These are phyloP conservation scores for Lactifluus echinatus DNA, from an alignment of 768 basidiomycete genomes.

Conservation along the genomic window DNA sequence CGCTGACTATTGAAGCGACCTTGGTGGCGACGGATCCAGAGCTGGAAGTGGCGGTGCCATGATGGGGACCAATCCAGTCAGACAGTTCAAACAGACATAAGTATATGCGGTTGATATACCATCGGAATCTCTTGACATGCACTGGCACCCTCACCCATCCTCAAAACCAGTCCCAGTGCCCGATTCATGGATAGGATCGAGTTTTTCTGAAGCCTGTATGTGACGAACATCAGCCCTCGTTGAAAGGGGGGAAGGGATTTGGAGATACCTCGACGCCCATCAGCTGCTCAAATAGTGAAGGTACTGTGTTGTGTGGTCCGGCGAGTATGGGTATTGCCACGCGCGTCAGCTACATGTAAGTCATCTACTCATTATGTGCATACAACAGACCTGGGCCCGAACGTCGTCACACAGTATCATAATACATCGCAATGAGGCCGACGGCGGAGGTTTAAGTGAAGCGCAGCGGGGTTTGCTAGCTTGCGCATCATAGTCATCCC, in stretches of 20 bases:
- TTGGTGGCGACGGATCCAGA: not conserved
- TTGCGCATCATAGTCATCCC: not conserved
- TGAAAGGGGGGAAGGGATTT: not conserved
- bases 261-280: not conserved
- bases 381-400: not conserved
- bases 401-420: not conserved
- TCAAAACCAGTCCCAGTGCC: not conserved
- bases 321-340: not conserved
- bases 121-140: not conserved
- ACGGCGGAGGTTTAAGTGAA: not conserved
- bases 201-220: too few relatives aligned
- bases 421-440: not conserved
- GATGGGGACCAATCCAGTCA: not conserved
- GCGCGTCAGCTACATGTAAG: not conserved
- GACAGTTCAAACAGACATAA: not conserved
- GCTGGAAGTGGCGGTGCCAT: not conserved
- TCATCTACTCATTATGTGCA: not conserved
- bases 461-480: not conserved
- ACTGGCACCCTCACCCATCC: not conserved
- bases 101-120: slow-evolving; percentile 7
- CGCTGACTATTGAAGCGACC: not conserved
- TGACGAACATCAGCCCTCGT: not conserved
- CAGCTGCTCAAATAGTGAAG: not conserved
- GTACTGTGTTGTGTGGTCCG: not conserved
- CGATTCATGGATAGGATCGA: not conserved